Conservation (phyloP, 495 filamentous ascomycete species). For the Cercophora sp. region DNA sequence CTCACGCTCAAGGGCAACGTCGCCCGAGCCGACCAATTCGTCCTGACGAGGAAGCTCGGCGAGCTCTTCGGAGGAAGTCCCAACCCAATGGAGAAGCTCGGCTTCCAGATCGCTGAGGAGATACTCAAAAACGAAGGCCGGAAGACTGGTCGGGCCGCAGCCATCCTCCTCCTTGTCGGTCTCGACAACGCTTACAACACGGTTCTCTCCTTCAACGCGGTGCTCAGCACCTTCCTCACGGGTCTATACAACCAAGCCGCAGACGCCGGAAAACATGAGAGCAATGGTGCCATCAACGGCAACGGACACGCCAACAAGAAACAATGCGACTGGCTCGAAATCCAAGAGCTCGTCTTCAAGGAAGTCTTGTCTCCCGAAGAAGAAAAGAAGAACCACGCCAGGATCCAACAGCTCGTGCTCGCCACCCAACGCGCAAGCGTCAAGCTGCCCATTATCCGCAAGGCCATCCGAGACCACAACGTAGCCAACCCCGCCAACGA, state of each 20-base stretch:
- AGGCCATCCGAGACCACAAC: neutral
- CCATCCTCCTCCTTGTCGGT: constrained; percentile 14
- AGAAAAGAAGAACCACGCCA: neutral
- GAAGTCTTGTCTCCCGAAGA: neutral
- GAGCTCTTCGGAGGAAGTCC: neutral
- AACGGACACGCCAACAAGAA: neutral
- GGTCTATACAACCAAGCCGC: constrained; percentile 4
- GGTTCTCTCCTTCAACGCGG: constrained; percentile 9
- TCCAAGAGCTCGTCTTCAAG: constrained; percentile 4
- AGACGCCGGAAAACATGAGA: neutral
- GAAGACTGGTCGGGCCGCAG: constrained; percentile 6
- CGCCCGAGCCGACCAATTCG: neutral
- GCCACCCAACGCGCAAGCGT: constrained; percentile 5
- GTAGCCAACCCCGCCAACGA: neutral
- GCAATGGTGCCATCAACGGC: neutral
- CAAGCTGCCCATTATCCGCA: constrained; percentile 14
- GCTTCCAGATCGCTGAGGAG: constrained; percentile 4
- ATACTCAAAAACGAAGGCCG: constrained; percentile 8
- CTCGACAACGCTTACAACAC: constrained; percentile 18
- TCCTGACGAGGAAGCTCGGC: neutral
- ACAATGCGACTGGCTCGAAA: constrained; percentile 8
- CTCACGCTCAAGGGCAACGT: constrained; percentile 12
- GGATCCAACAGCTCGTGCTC: constrained; percentile 5
- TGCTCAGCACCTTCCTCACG: neutral
- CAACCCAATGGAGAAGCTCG: constrained; percentile 13